Conservation (phyloP, 2,329 filamentous ascomycete genomes). For the Colletotrichum plurivorum region DNA sequence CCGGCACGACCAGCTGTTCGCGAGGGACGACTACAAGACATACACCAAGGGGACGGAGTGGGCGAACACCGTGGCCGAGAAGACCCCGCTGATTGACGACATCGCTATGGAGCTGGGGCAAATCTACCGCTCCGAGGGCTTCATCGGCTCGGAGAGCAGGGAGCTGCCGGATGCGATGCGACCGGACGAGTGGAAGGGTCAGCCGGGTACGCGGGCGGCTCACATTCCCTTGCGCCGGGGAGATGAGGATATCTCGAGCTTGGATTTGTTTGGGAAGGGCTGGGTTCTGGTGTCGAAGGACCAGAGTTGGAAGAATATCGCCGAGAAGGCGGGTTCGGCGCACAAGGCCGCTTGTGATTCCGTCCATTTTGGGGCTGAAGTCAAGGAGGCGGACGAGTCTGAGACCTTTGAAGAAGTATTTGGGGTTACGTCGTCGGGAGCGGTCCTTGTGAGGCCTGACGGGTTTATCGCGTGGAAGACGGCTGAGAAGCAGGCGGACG, state of each 20-base stretch:
- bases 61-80: slow-evolving; percentile 5
- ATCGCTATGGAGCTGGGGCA: slow-evolving; percentile 23
- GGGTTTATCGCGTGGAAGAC: slow-evolving; percentile 22
- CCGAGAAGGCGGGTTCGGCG: neutral
- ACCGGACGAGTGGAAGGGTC: slow-evolving; percentile 44
- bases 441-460: slow-evolving; percentile 22
- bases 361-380: neutral
- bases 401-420: slow-evolving; percentile 6
- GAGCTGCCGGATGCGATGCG: slow-evolving; percentile 30
- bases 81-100: slow-evolving; percentile 7
- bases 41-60: slow-evolving; percentile 32
- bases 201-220: slow-evolving; percentile 43
- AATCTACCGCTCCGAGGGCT: slow-evolving; percentile 10
- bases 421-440: slow-evolving; percentile 1
- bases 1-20: slow-evolving; percentile 45
- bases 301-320: slow-evolving; percentile 47
- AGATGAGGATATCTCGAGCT: neutral
- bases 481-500: neutral
- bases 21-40: slow-evolving; percentile 42
- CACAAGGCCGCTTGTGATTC: slow-evolving; percentile 7
- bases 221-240: slow-evolving; percentile 37
- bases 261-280: slow-evolving; percentile 37
- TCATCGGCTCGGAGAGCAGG: neutral
- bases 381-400: neutral
- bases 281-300: slow-evolving; percentile 53